Evolutionary conservation across 495 filamentous ascomycete species (phyloP), one percentile per base, ranked within the genome.

Genomic region (Hypomontagnella monticulosa): DNA sequence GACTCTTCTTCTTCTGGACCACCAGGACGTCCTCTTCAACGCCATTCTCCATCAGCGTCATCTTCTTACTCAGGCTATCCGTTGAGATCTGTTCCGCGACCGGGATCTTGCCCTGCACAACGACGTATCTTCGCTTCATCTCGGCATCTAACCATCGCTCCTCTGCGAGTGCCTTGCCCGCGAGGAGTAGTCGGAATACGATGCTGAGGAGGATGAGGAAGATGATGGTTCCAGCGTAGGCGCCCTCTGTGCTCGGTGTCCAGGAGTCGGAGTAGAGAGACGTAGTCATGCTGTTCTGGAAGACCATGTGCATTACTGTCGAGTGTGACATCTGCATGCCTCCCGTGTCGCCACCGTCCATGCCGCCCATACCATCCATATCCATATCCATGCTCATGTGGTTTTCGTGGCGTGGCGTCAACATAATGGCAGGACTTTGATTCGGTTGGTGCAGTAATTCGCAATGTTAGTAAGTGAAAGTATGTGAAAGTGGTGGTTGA

Each of bases 161-260:
- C 75, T 85, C 83, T 66, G 81, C 79, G 73, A 77, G 71, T 38
- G 76, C 67, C 71, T 90, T 91, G 64, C 85, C 79, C 3, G 92
- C 94, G 41, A 91, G 76, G 9, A 94, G 77, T 14, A 78, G 79
- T 36, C 93, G 89, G 72, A 87, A 87, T 53, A 90, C 66, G 59
- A 88, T 79, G 12, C 88, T 85, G 19, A 97, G 85, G 12, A 88
- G 57, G 75, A 95, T 87, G 42, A 96, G 82, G 75, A 96, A 96
- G 74, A 97, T 89, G 76, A 93, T 96, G 34, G 91, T 94, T 37
- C 84, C 92, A 4, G 90, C 92, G 73, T 97, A 97, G 49, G 79
- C 66, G 52, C 89, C 90, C 0, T 82, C 80, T 14, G 76, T 84
- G 5, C 70, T 78, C 9, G 93, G 94, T 4, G 87, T 88, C 93